Base-by-base conservation (phyloP, 345 rosid genomes). In the Aquilaria yunnanensis region DNA sequence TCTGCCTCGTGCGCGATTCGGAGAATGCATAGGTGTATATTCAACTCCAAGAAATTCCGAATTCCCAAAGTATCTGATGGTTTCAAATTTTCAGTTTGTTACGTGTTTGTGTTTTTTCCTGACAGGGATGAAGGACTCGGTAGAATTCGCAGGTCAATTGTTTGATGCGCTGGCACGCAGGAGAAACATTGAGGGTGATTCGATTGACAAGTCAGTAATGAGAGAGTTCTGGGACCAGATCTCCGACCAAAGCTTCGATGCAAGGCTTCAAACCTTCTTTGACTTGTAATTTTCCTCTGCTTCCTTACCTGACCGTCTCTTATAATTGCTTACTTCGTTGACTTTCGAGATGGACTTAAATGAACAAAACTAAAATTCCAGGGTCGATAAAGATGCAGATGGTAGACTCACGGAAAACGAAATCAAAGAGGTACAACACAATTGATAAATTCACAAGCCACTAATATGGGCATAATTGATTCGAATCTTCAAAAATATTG, bases 371-470 rank as follows among this genome's bases (percentile, higher is more conserved):
- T 37, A 37, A 37, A 37, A 37, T 37, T 80, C 71, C 75, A 88
- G 95, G 92, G 96, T 88, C 66, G 96, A 88, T 73, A 88, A 85
- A 79, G 86, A 88, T 77, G 88, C 90, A 0, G 88, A 89, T 79
- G 96, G 96, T 33, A 77, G 92, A 78, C 82, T 89, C 47, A 82
- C 90, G 1, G 90, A 84, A 66, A 78, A 77, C 32, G 96, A 89
- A 81, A 84, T 89, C 58, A 79, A 64, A 71, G 96, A 86, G 90
- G 92, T 85, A 64, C 64, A 56, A 13, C 6, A 32, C 32, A 51
- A 34, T 48, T 46, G 12, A 8, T 29, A 16, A 14, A 14, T 57
- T 14, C 3, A 46, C 12, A 14, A 50, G 10, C 37, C 12, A 43
- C 45, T 47, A 43, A 34, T 16, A 56, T 56, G 66, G 59, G 14